Percentiles rank a stretch among this genome's conserved stretches.
phyloP scores from a whole-genome alignment of 2,329 filamentous ascomycete species.

The Aspergillus pseudoviridinutans region DNA sequence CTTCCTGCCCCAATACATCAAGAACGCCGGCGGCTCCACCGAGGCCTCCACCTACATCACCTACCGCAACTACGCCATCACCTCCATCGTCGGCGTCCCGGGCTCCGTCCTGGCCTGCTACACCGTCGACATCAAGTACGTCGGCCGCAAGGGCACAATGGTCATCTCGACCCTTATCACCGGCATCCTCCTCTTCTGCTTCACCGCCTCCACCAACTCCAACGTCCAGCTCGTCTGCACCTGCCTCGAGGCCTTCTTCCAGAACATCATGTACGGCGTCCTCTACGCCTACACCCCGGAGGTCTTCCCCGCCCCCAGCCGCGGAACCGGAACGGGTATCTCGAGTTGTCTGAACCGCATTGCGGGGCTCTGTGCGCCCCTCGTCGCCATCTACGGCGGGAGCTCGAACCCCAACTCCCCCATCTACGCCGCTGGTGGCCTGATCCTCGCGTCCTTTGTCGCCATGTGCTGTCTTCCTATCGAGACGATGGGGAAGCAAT shows the following conservation, averaged over 20 bases:
- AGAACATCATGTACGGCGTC: slow-evolving; percentile 55
- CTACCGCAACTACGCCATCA: slow-evolving; percentile 81
- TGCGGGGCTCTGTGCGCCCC: slow-evolving; percentile 41
- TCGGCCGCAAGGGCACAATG: slow-evolving; percentile 57
- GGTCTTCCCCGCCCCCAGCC: slow-evolving; percentile 53
- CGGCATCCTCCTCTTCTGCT: slow-evolving; percentile 53
- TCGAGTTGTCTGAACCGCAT: slow-evolving; percentile 44
- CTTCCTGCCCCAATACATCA: slow-evolving; percentile 83
- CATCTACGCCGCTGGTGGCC: slow-evolving; percentile 42
- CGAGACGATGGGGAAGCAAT: slow-evolving; percentile 44
- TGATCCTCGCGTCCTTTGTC: slow-evolving; percentile 44
- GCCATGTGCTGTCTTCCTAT: slow-evolving; percentile 46
- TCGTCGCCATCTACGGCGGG: slow-evolving; percentile 42
- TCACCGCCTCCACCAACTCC: slow-evolving; percentile 48
- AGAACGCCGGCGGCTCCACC: slow-evolving; percentile 48
- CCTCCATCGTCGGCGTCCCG: slow-evolving; percentile 70
- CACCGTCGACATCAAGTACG: slow-evolving; percentile 65
- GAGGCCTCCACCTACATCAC: slow-evolving; percentile 37
- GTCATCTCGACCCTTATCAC: slow-evolving; percentile 49
- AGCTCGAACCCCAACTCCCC: slow-evolving; percentile 38
- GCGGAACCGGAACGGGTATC: slow-evolving; percentile 53
- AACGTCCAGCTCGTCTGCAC: slow-evolving; percentile 49
- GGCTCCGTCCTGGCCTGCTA: slow-evolving; percentile 71
- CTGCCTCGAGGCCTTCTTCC: slow-evolving; percentile 56
- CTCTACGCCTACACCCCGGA: slow-evolving; percentile 58